Evolutionary conservation across 192 early-diverging fungal genomes (phyloP).

Genomic region (Coemansia asiatica): DNA sequence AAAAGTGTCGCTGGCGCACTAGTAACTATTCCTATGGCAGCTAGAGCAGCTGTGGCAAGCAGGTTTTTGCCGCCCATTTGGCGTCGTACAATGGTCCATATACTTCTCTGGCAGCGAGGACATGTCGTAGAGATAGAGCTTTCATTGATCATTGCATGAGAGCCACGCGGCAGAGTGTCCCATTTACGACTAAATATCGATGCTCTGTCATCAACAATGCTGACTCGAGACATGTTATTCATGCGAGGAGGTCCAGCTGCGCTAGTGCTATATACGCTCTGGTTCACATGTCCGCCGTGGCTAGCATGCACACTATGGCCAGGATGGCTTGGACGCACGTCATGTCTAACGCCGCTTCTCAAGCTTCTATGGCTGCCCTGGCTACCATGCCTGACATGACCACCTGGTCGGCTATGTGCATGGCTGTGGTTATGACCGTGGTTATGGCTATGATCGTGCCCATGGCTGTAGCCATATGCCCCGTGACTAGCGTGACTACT

Average conservation of each 20-base stretch:
- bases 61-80: conserved; percentile 47
- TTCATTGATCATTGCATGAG: conserved; percentile 27
- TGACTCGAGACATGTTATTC: conserved; percentile 23
- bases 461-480: conserved; percentile 1
- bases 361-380: background rate
- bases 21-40: conserved; percentile 37
- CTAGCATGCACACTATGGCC: background rate
- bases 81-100: conserved; percentile 41
- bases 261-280: conserved; percentile 2
- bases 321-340: background rate
- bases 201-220: conserved; percentile 30
- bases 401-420: background rate
- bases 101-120: conserved; percentile 27
- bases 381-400: background rate
- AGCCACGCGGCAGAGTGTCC: conserved; percentile 28
- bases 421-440: background rate
- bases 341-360: background rate
- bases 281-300: conserved; percentile 7
- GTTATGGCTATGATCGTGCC: background rate
- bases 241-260: background rate
- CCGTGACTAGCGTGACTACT: background rate
- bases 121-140: conserved; percentile 31
- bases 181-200: conserved; percentile 35
- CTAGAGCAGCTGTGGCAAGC: conserved; percentile 36
- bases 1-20: conserved; percentile 40